Evolutionary conservation across 495 filamentous ascomycete species (phyloP).

Genomic region (Aspergillus avenaceus): DNA sequence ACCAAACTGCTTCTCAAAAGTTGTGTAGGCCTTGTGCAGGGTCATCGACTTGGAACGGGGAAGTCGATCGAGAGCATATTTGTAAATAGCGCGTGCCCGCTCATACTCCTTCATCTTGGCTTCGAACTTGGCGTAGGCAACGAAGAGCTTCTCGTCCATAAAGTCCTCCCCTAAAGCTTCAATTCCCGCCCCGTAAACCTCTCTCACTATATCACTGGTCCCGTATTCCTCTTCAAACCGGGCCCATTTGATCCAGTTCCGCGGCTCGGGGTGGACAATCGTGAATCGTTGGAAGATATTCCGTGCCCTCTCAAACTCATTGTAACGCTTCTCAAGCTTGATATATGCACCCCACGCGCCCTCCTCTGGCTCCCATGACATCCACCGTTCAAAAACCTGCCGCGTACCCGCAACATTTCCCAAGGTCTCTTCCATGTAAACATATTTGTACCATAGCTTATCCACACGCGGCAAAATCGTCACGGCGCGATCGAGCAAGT

Average conservation of each 20-base stretch:
- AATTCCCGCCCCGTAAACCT: conserved; percentile 86
- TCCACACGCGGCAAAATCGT: conserved; percentile 89
- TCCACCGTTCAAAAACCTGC: conserved; percentile 96
- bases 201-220: conserved; percentile 82
- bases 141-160: conserved; percentile 93
- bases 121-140: conserved; percentile 89
- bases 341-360: conserved; percentile 94
- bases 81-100: conserved; percentile 93
- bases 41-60: conserved; percentile 79
- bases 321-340: conserved; percentile 92
- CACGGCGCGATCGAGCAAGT: conserved; percentile 90
- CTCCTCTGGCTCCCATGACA: conserved; percentile 97
- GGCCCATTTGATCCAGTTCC: conserved; percentile 99
- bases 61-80: conserved; percentile 89
- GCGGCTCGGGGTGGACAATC: conserved; percentile 87
- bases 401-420: conserved; percentile 88
- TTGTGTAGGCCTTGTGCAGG: conserved; percentile 90
- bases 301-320: conserved; percentile 79
- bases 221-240: conserved; percentile 95
- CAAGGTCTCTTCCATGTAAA: conserved; percentile 97
- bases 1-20: conserved; percentile 97
- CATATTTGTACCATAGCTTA: conserved; percentile 98
- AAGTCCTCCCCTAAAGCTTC: conserved; percentile 92
- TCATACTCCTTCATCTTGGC: conserved; percentile 93
- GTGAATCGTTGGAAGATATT: conserved; percentile 88